phyloP scores from a whole-genome alignment of 306 rosid species.

The Casuarina glauca region DNA sequence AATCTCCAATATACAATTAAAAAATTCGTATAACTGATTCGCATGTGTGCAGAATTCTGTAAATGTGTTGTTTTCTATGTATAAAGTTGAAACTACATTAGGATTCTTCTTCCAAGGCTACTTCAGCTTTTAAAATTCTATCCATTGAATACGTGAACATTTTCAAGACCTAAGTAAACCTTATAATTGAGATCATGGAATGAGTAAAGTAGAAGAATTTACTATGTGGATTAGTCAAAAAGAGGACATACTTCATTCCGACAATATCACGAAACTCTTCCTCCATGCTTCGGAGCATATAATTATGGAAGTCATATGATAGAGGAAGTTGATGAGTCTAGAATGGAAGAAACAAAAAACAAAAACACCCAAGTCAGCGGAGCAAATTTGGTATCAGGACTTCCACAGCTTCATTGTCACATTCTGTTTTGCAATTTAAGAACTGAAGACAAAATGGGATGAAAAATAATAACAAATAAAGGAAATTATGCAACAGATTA shows the following conservation, averaged over 20 bases:
- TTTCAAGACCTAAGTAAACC: not conserved
- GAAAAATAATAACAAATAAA: conserved; percentile 4
- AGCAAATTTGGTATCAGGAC: conserved; percentile 24
- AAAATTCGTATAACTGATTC: not conserved
- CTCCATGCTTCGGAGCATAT: conserved; percentile 97
- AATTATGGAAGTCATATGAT: conserved; percentile 82
- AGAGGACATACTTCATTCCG: conserved; percentile 67
- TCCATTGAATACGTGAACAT: not conserved
- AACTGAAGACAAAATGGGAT: conserved; percentile 12
- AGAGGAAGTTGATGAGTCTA: conserved; percentile 81
- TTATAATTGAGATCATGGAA: not conserved
- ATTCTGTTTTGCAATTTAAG: conserved; percentile 18
- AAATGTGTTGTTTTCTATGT: not conserved
- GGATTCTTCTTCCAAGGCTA: not conserved
- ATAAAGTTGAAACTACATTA: not conserved
- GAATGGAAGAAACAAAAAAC: conserved; percentile 22
- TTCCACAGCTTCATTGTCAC: conserved; percentile 1
- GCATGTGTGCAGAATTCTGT: not conserved
- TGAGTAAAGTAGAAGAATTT: conserved; percentile 9
- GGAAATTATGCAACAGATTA: not conserved
- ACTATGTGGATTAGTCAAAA: conserved; percentile 1
- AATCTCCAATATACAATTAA: conserved; percentile 7
- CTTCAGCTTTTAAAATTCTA: not conserved
- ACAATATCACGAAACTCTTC: conserved; percentile 88
- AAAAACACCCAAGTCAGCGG: conserved; percentile 29